Evolutionary conservation across 805 yeast species (phyloP).

Genomic region (Yarrowia sp.): DNA sequence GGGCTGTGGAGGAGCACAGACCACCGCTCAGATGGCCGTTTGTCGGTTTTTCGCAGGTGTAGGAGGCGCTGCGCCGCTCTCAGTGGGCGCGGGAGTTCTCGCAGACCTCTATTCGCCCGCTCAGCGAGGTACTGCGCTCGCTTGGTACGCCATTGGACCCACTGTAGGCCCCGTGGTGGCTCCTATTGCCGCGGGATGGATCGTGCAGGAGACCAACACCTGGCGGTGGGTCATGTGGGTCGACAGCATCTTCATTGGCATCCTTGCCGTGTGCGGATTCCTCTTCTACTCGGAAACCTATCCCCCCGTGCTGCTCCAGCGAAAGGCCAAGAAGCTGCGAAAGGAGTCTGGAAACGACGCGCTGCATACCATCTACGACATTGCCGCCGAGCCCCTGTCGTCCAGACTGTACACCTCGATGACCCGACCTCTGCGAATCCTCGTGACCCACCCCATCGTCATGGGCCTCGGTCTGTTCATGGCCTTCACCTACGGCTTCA

Average conservation of each 20-base stretch:
- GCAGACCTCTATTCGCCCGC: constrained; percentile 57
- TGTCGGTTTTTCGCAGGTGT: constrained; percentile 63
- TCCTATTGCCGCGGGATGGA: constrained; percentile 51
- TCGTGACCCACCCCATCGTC: constrained; percentile 61
- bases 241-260: constrained; percentile 54
- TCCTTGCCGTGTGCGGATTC: constrained; percentile 46
- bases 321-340: constrained; percentile 49
- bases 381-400: constrained; percentile 33
- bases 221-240: constrained; percentile 70
- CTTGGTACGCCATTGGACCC: constrained; percentile 60
- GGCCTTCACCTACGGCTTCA: constrained; percentile 66
- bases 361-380: constrained; percentile 59
- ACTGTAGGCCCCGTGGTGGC: constrained; percentile 55
- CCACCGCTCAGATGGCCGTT: constrained; percentile 54
- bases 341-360: constrained; percentile 54
- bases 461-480: constrained; percentile 59
- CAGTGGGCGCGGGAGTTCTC: constrained; percentile 67
- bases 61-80: constrained; percentile 66
- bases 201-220: constrained; percentile 41
- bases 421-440: constrained; percentile 53
- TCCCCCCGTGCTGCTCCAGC: constrained; percentile 50
- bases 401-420: constrained; percentile 44
- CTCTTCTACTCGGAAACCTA: constrained; percentile 57
- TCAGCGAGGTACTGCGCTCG: constrained; percentile 55
- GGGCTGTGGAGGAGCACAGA: constrained; percentile 61